Evolutionary conservation across 768 basidiomycete genomes (phyloP).

Genomic region (Tephrocybe rancida): DNA sequence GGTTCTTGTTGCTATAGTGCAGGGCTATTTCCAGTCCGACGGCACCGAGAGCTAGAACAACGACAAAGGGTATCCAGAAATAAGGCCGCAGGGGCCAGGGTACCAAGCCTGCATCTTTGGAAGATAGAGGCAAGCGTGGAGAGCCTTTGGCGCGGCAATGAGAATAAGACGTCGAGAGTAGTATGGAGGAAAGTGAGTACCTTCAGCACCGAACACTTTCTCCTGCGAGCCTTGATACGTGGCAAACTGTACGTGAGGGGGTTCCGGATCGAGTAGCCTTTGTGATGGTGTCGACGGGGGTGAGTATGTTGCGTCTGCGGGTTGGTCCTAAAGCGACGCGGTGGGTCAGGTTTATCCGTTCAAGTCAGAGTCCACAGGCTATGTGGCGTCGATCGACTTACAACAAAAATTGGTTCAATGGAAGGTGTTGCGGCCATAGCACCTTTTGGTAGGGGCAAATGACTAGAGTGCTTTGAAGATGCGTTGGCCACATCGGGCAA

Average conservation of each 20-base stretch:
- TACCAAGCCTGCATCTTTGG: constrained; percentile 30
- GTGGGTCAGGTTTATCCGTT: neutral
- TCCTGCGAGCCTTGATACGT: constrained; percentile 16
- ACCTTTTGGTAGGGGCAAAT: constrained; percentile 19
- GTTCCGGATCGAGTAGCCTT: constrained; percentile 14
- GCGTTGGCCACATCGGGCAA: neutral
- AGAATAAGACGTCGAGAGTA: too few relatives aligned
- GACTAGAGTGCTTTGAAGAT: neutral
- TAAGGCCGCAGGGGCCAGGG: constrained; percentile 47
- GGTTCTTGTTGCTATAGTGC: constrained; percentile 45
- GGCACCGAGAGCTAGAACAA: constrained; percentile 38
- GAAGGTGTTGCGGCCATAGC: constrained; percentile 13
- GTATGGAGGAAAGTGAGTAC: neutral
- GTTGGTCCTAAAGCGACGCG: constrained; percentile 2
- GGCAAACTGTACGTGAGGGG: constrained; percentile 22
- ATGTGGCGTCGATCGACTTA: neutral
- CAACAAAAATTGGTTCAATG: constrained; percentile 2
- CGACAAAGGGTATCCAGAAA: constrained; percentile 47
- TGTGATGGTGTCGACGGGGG: constrained; percentile 19
- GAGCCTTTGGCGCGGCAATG: neutral
- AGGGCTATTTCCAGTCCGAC: constrained; percentile 50
- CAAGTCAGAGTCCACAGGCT: neutral
- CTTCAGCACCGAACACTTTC: constrained; percentile 2
- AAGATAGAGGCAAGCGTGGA: neutral
- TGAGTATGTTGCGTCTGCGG: constrained; percentile 4